These are phyloP conservation scores for Cytospora leucostoma DNA, from an alignment of 2,329 filamentous ascomycete genomes.

Conservation along the genomic window DNA sequence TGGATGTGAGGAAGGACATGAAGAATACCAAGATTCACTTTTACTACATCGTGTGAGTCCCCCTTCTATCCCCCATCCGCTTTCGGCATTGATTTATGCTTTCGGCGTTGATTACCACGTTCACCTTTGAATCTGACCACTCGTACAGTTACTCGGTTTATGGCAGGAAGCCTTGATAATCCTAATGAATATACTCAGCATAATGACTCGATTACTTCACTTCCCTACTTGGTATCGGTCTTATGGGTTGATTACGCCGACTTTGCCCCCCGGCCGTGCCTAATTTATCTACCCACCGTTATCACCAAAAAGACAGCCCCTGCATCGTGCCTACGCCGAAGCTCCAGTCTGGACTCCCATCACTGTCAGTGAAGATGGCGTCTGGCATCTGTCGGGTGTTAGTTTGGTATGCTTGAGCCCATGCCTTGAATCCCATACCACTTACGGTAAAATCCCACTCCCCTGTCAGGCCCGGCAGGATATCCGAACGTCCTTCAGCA, in stretches of 20 bases:
- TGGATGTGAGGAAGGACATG: conserved; percentile 37
- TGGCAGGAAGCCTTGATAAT: conserved; percentile 21
- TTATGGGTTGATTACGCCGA: no score
- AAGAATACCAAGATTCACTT: conserved; percentile 37
- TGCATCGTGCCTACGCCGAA: conserved; percentile 12
- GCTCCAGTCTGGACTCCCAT: conserved; percentile 11
- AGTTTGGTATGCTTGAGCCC: background rate
- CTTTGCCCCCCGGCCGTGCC: background rate
- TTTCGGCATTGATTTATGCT: background rate
- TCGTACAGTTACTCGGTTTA: conserved; percentile 22
- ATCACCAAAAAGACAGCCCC: conserved; percentile 18
- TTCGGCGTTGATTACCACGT: background rate
- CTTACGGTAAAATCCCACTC: conserved; percentile 24
- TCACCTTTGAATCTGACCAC: background rate
- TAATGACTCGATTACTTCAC: background rate
- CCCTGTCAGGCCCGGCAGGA: conserved; percentile 21
- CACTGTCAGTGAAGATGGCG: conserved; percentile 11
- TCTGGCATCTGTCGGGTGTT: conserved; percentile 13
- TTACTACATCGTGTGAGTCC: conserved; percentile 36
- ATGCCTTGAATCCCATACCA: background rate
- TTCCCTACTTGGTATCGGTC: no score
- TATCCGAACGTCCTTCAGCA: background rate
- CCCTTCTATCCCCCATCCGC: no score
- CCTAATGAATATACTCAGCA: conserved; percentile 4
- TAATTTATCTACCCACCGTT: background rate